Percentiles rank a stretch among this genome's conserved stretches.
These are phyloP conservation scores for Aspergillus sp. DNA, from an alignment of 2,329 filamentous ascomycete species.

Conservation along the genomic window DNA sequence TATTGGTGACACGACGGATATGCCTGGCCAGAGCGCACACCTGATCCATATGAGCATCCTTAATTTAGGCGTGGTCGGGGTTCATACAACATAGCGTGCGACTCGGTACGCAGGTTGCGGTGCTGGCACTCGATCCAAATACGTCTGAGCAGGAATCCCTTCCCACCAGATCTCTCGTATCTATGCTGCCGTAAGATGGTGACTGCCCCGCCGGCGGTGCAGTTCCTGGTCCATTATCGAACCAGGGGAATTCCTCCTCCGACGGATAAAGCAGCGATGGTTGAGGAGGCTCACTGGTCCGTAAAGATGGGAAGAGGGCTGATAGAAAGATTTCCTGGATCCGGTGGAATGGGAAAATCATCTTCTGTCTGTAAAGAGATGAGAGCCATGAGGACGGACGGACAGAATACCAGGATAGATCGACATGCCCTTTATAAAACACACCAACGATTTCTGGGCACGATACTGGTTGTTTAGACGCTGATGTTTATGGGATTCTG, in stretches of 20 bases:
- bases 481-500: too few species aligned
- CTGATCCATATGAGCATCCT: background rate
- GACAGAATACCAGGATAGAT: too few species aligned
- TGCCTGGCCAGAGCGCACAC: background rate
- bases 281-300: background rate
- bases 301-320: background rate
- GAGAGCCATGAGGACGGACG: too few species aligned
- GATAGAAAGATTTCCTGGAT: background rate
- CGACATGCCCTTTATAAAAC: too few species aligned
- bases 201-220: background rate
- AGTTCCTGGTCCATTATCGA: background rate
- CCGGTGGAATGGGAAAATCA: background rate
- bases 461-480: background rate
- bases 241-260: background rate
- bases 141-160: background rate
- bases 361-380: background rate
- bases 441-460: background rate
- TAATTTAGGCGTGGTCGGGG: background rate
- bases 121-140: background rate
- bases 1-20: background rate
- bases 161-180: background rate
- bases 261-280: background rate
- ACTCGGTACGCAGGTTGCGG: background rate
- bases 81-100: background rate
- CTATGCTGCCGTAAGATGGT: background rate